Base-by-base conservation (phyloP, 2,329 filamentous ascomycete genomes). In the Claviceps arundinis region DNA sequence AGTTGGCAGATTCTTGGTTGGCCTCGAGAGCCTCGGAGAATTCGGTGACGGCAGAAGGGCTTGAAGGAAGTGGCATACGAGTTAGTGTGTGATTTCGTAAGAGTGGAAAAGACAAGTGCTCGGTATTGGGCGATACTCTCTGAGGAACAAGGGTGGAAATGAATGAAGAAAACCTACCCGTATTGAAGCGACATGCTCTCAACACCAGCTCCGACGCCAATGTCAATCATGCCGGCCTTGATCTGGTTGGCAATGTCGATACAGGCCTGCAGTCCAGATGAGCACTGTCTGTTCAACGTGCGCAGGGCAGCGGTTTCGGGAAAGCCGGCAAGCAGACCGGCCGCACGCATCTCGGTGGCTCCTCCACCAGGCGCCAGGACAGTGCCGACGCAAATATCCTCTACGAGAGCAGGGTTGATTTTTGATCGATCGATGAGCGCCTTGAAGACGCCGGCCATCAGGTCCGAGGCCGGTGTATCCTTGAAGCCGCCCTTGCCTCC, bases 121-220 rank as follows among this genome's bases (percentile, higher is more conserved):
- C 8, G 26, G 26, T 30, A 30, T 30, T 11, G 26, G 26, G 8
- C 26, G 26, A 30, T 30, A 8, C 8, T 30, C 26, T 30, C 26
- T 30, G 26, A 30, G 8, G 34, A 19, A 19, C 38, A 19, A 42
- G n/a, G n/a, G 9, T 17, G 8, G 1, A 42, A 11, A 42, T 17
- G n/a, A 42, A 19, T n/a, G 17, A 14, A 16, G 37, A 16, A 37
- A 69, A 13, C 80, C 61, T 73, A 86, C 82, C 91, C 93, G 68
- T 97, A 97, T 65, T 96, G 87, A 53, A 77, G 77, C 64, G 81
- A 87, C 93, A 98, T 98, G 75, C 87, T 93, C 81, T 98, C 93
- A 24, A 95, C 89, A 64, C 93, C 93, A 19, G 90, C 90, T 59
- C 91, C 93, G 60, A 97, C 82, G 61, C 93, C 93, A 56, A 97